Base-by-base conservation (phyloP, 1,139 yeast species). In the Taphrina wiesneri region DNA sequence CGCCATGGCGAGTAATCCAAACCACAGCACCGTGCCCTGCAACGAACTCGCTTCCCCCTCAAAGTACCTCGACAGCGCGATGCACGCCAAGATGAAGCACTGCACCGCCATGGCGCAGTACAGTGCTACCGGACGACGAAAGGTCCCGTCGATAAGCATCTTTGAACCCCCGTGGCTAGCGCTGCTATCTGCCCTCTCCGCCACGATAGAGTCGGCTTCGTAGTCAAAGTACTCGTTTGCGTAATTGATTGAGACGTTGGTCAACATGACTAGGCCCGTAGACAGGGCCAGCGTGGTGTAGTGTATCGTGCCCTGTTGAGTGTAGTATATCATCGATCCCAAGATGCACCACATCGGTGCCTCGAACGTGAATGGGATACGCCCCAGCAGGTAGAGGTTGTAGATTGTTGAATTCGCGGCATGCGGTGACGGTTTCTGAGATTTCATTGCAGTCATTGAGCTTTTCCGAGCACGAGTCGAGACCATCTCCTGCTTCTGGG, bases 171-270 rank as follows among this genome's bases (percentile, higher is more conserved):
- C 59, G 23, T 54, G 59, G 19, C 49, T 39, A 17, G 43, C 59
- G 4, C n/a, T 13, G 15, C 30, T 17, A 15, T 39, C 59, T 15
- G 49, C 47, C 21, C 45, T 23, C 23, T 23, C 26, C 4, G 59
- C 47, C 28, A 32, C 28, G 34, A 54, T 28, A 34, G 36, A 9
- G 59, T 54, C 59, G 15, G 59, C 59, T 17, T 54, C 59, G 39
- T 36, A 54, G 47, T 54, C 59, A 28, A 54, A 54, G 36, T 36
- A 54, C 59, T 54, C 59, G 39, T 54, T 54, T n/a, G 59, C 59
- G 25, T 54, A 54, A 9, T 54, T 54, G 59, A 54, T 39, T 15
- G 47, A 39, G 49, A 54, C 49, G 36, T 39, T 36, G 3, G 59
- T 54, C 59, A 54, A n/a, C 32, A 54, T 13, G 21, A 54, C 59